Conservation (phyloP, 1,284 basidiomycete genomes). For the Termitomyces sp. region DNA sequence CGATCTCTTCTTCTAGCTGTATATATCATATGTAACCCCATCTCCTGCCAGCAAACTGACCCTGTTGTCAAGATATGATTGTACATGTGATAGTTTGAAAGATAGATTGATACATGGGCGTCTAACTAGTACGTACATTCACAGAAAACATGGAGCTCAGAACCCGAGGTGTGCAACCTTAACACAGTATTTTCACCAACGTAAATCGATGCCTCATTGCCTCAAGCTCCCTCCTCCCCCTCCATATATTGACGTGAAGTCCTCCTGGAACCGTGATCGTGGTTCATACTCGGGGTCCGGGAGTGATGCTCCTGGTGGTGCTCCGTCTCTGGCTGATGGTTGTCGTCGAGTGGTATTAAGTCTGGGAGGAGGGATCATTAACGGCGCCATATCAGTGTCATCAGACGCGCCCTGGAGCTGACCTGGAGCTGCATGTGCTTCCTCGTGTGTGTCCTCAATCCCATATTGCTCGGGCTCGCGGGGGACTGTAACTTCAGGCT, state of each 20-base stretch:
- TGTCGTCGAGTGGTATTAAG: conserved; percentile 2
- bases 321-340: conserved; percentile 1
- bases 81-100: background rate
- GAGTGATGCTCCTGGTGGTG: conserved; percentile 3
- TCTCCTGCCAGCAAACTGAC: background rate
- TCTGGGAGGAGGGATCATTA: conserved; percentile 23
- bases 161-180: background rate
- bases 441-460: conserved; percentile 4
- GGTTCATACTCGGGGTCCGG: conserved; percentile 14
- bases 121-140: no score
- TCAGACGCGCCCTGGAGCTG: conserved; percentile 18
- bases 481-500: conserved; percentile 1
- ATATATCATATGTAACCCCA: background rate
- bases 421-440: conserved; percentile 12
- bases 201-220: background rate
- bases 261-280: conserved; percentile 20
- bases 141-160: background rate
- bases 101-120: background rate
- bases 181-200: background rate
- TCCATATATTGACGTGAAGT: conserved; percentile 18
- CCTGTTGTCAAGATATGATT: background rate
- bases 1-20: background rate
- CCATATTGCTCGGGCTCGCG: background rate
- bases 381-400: conserved; percentile 20
- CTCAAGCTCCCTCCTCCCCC: conserved; percentile 8